phyloP scores from a whole-genome alignment of 805 yeast species.

The Metschnikowia anglica region DNA sequence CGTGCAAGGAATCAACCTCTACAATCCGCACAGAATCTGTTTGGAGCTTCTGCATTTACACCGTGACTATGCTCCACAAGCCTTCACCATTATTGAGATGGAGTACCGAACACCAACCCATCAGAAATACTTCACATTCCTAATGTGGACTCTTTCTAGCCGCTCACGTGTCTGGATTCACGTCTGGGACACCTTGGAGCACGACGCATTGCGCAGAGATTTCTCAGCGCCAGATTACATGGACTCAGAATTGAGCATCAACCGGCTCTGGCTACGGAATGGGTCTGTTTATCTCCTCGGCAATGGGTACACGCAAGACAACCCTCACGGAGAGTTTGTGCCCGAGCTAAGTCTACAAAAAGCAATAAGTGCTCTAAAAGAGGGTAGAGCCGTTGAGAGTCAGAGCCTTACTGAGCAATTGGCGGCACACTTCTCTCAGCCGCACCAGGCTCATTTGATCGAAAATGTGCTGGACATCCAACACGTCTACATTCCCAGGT shows the following conservation, averaged over 20 bases:
- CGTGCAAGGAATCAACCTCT: constrained; percentile 6
- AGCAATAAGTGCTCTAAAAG: constrained; percentile 8
- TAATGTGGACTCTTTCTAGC: constrained; percentile 11
- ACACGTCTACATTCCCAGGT: constrained; percentile 11
- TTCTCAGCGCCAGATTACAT: constrained; percentile 12
- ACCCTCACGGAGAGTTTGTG: constrained; percentile 17
- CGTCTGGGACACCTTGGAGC: constrained; percentile 17
- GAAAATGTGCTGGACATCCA: constrained; percentile 10
- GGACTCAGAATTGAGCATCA: constrained; percentile 15
- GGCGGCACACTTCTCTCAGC: background rate
- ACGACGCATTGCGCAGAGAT: constrained; percentile 20
- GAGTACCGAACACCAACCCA: constrained; percentile 4
- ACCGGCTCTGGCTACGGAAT: constrained; percentile 13
- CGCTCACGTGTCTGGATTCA: constrained; percentile 11
- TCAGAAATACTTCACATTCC: constrained; percentile 15
- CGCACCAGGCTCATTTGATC: constrained; percentile 5
- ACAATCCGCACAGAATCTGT: constrained; percentile 14
- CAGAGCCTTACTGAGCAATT: constrained; percentile 1
- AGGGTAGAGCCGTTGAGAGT: background rate
- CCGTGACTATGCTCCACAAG: background rate
- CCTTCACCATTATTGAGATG: constrained; percentile 11
- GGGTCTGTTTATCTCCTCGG: constrained; percentile 7
- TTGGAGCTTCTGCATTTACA: background rate
- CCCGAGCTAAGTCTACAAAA: constrained; percentile 7
- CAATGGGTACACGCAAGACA: constrained; percentile 8